Evolutionary conservation across 495 filamentous ascomycete species (phyloP).

Genomic region (Aspergillus olivimuriae): DNA sequence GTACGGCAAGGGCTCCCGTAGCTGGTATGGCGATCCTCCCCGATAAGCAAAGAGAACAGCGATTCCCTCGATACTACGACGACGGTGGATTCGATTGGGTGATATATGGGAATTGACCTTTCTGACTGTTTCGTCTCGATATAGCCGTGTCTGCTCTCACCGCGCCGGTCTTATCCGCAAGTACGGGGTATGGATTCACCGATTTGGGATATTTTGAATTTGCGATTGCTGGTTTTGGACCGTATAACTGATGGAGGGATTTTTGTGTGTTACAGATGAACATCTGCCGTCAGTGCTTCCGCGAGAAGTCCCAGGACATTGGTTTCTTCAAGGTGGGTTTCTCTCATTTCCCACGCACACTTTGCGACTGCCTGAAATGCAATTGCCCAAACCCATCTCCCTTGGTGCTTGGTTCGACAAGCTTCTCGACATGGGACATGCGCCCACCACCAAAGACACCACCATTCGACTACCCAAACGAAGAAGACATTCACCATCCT

Average conservation of each 20-base stretch:
- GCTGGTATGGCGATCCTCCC: constrained; percentile 83
- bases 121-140: too few species aligned
- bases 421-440: too few species aligned
- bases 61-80: too few species aligned
- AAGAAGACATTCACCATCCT: too few species aligned
- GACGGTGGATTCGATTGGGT: constrained; percentile 2
- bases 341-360: background rate
- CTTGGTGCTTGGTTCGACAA: too few species aligned
- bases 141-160: constrained; percentile 94
- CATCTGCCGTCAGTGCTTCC: constrained; percentile 99
- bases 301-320: constrained; percentile 93
- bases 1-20: constrained; percentile 83
- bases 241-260: constrained; percentile 9
- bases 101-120: constrained; percentile 21
- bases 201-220: background rate
- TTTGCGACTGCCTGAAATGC: background rate
- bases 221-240: too few species aligned
- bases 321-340: constrained; percentile 85
- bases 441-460: too few species aligned
- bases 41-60: too few species aligned
- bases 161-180: constrained; percentile 95
- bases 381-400: too few species aligned
- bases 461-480: too few species aligned
- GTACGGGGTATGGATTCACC: constrained; percentile 73
- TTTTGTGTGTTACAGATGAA: constrained; percentile 54